Conservation (phyloP, 23 red algal genomes). For the Chondrus crispus region DNA sequence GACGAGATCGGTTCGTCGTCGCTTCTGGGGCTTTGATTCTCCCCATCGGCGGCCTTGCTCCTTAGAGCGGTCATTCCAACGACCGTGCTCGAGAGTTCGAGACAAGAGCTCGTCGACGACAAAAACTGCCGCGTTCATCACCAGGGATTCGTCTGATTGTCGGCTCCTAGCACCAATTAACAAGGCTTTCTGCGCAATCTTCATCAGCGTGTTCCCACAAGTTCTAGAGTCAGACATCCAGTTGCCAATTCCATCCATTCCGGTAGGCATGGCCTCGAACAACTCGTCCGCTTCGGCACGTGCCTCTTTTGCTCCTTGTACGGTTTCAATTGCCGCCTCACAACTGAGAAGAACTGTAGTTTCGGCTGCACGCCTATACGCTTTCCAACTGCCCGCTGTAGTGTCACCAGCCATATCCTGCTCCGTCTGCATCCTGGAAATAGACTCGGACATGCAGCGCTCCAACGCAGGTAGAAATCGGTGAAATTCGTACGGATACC, state of each 20-base stretch:
- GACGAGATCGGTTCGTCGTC: constrained; percentile 22
- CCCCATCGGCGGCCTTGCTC: neutral
- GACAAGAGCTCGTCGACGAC: constrained; percentile 34
- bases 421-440: constrained; percentile 10
- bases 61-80: too few species aligned
- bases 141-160: neutral
- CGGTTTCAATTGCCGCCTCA: constrained; percentile 18
- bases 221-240: constrained; percentile 1
- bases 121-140: neutral
- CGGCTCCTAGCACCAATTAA: neutral
- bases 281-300: constrained; percentile 11
- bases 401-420: neutral
- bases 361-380: neutral
- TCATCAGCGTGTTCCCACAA: neutral
- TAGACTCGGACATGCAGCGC: neutral
- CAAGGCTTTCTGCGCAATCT: constrained; percentile 17
- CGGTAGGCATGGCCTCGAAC: neutral
- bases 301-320: constrained; percentile 13
- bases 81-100: neutral
- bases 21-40: constrained; percentile 27
- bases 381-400: neutral
- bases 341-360: constrained; percentile 2
- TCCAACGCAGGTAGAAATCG: constrained; percentile 34
- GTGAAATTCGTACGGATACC: constrained; percentile 32
- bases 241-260: neutral